phyloP scores from a whole-genome alignment of 495 filamentous ascomycete genomes.

The Hypoxylon perforatum region DNA sequence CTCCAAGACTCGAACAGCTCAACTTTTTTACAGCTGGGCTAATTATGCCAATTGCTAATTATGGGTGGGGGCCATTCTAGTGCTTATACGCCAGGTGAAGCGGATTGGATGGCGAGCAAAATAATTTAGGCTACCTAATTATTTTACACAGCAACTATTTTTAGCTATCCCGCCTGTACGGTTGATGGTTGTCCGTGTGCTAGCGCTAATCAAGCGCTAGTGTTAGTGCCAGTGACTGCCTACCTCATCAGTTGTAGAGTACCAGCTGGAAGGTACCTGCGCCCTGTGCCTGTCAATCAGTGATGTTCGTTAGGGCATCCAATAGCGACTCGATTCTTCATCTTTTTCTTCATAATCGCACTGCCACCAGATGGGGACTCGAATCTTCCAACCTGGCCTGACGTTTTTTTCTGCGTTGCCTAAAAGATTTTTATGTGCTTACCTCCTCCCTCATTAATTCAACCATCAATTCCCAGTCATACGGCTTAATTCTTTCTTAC shows the following conservation, averaged over 20 bases:
- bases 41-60: too few relatives aligned
- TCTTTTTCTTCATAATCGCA: constrained; percentile 21
- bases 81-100: not conserved
- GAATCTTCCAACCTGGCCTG: not conserved
- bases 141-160: constrained; percentile 1
- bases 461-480: not conserved
- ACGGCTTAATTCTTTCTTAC: not conserved
- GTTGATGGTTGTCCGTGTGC: not conserved
- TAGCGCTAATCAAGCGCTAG: too few relatives aligned
- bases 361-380: constrained; percentile 15
- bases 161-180: not conserved
- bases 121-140: not conserved
- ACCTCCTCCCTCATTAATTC: not conserved
- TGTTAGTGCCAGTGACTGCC: too few relatives aligned
- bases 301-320: not conserved
- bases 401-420: not conserved
- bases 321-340: not conserved
- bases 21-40: not conserved
- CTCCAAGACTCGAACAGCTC: not conserved
- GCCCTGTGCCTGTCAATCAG: constrained; percentile 1
- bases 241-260: too few relatives aligned
- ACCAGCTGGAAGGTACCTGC: too few relatives aligned
- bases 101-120: not conserved
- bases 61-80: constrained; percentile 4
- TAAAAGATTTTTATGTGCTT: not conserved